Percentiles rank a stretch among this genome's conserved stretches.
Conservation (phyloP, 805 yeast genomes). For the Metschnikowia noctiluminum region DNA sequence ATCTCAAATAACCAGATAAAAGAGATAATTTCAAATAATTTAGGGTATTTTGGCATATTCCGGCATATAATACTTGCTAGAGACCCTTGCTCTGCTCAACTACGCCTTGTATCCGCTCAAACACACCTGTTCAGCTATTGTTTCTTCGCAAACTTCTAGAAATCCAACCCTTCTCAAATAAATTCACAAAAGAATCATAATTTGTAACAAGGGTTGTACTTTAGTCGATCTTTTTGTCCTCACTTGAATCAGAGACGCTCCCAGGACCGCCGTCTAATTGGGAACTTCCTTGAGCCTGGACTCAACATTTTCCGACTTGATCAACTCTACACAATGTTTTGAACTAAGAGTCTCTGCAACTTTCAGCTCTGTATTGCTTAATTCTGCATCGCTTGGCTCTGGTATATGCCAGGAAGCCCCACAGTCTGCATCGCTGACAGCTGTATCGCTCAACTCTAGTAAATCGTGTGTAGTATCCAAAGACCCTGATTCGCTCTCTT, state of each 20-base stretch:
- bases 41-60: not conserved
- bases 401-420: not conserved
- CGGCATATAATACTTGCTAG: not conserved
- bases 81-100: not conserved
- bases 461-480: not conserved
- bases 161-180: not conserved
- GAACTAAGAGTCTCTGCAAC: not conserved
- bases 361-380: not conserved
- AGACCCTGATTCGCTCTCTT: not conserved
- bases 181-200: not conserved
- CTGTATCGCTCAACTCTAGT: not conserved
- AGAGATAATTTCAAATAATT: not conserved
- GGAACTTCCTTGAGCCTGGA: not conserved
- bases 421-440: not conserved
- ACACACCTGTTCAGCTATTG: not conserved
- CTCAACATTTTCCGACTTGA: not conserved
- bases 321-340: not conserved
- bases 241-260: not conserved
- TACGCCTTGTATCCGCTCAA: not conserved
- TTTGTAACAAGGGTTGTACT: not conserved
- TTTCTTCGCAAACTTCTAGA: not conserved
- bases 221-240: not conserved
- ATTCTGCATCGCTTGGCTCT: not conserved
- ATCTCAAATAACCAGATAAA: not conserved
- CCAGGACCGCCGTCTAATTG: not conserved